Evolutionary conservation across 345 rosid genomes (phyloP).

Genomic region (Syzygium grande): DNA sequence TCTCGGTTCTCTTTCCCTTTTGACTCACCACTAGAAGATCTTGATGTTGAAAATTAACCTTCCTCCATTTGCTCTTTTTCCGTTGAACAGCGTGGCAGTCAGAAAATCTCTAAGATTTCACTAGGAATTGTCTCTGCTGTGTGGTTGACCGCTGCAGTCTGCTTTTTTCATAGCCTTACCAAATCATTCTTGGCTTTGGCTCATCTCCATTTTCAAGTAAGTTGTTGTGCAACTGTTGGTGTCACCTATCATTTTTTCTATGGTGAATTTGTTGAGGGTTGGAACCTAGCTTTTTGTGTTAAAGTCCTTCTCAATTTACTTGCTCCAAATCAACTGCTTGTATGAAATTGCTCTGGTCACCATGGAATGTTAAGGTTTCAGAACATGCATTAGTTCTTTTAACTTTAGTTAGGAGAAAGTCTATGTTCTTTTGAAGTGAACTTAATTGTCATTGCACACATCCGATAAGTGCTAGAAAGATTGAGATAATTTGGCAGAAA

Average conservation of each 20-base stretch:
- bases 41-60: not conserved
- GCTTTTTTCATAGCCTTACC: slow-evolving; percentile 78
- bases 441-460: not conserved
- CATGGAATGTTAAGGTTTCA: not conserved
- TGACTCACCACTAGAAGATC: not conserved
- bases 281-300: not conserved
- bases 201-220: slow-evolving; percentile 69
- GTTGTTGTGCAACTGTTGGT: slow-evolving; percentile 11
- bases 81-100: slow-evolving; percentile 68
- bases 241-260: not conserved
- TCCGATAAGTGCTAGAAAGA: not conserved
- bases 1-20: not conserved
- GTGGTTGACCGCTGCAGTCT: slow-evolving; percentile 55
- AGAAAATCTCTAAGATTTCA: slow-evolving; percentile 63
- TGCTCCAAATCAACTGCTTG: not conserved
- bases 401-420: not conserved
- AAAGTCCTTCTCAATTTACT: not conserved
- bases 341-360: not conserved
- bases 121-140: slow-evolving; percentile 37
- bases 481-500: not conserved
- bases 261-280: not conserved
- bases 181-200: slow-evolving; percentile 78
- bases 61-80: not conserved
- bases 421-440: not conserved
- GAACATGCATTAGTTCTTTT: not conserved